phyloP scores from a whole-genome alignment of 2,329 filamentous ascomycete species.

The Fusarium fujikuroi region DNA sequence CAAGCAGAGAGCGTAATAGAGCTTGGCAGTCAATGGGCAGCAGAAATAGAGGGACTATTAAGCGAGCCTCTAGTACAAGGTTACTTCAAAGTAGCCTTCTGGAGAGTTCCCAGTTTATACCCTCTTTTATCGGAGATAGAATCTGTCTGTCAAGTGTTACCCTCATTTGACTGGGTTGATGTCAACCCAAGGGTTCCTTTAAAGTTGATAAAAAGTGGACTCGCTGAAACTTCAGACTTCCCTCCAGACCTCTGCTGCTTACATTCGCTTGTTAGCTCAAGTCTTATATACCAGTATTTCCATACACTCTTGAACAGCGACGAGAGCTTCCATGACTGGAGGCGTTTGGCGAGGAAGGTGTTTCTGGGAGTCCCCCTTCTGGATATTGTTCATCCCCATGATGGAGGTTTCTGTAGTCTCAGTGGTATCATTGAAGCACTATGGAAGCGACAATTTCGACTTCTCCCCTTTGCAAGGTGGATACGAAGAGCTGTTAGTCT shows the following conservation, averaged over 20 bases:
- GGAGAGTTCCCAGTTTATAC: accelerated
- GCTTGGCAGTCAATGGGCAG: accelerated
- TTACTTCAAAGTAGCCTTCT: too few species aligned
- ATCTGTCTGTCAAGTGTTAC: accelerated
- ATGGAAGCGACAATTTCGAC: accelerated
- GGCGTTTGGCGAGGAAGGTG: background rate
- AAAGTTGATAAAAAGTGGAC: accelerated
- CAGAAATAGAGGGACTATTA: background rate
- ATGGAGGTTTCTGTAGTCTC: accelerated
- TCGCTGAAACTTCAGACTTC: background rate
- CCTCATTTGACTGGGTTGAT: accelerated
- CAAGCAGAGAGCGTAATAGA: accelerated
- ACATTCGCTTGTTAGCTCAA: too few species aligned
- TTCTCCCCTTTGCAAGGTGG: background rate
- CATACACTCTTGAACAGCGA: background rate
- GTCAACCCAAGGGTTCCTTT: background rate
- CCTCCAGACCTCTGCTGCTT: too few species aligned
- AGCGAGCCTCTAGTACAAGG: too few species aligned
- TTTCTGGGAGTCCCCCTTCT: accelerated
- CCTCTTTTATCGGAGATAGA: accelerated
- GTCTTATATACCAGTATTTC: background rate
- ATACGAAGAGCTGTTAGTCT: accelerated
- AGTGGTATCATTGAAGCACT: accelerated
- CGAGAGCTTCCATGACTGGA: background rate
- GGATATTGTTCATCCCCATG: background rate